phyloP scores from a whole-genome alignment of 768 basidiomycete species.

The Panellus pusillus region DNA sequence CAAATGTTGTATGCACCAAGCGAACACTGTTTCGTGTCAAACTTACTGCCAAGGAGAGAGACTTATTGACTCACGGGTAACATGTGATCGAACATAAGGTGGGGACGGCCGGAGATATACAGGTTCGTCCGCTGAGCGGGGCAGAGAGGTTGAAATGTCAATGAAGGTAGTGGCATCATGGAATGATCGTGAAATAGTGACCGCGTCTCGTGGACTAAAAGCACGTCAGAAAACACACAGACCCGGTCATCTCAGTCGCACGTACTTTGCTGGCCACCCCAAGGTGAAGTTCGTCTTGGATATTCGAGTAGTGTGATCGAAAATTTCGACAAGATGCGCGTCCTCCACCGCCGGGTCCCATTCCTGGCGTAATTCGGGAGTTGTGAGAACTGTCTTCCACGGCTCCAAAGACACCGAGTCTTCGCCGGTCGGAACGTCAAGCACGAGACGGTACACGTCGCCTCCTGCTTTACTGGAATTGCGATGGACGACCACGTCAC shows the following conservation, averaged over 20 bases:
- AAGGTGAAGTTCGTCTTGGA: slow-evolving; percentile 88
- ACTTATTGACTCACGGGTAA: slow-evolving; percentile 53
- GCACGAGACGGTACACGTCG: slow-evolving; percentile 74
- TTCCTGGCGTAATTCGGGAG: slow-evolving; percentile 84
- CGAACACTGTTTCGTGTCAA: slow-evolving; percentile 57
- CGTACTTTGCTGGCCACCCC: slow-evolving; percentile 97
- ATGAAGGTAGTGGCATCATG: slow-evolving; percentile 80
- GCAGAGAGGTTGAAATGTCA: slow-evolving; percentile 91
- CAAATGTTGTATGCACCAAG: slow-evolving; percentile 88
- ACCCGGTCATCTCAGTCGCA: slow-evolving; percentile 18
- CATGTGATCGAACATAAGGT: slow-evolving; percentile 87
- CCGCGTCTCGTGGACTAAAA: slow-evolving; percentile 83
- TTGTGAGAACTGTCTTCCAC: slow-evolving; percentile 79
- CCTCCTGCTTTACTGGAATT: slow-evolving; percentile 69
- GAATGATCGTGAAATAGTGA: slow-evolving; percentile 88
- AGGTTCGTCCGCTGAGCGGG: slow-evolving; percentile 87
- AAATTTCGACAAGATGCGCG: slow-evolving; percentile 78
- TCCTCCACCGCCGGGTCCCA: slow-evolving; percentile 95
- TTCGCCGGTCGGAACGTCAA: slow-evolving; percentile 75
- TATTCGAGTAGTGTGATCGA: slow-evolving; percentile 84
- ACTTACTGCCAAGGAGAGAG: slow-evolving; percentile 12
- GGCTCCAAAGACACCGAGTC: slow-evolving; percentile 66
- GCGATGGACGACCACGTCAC: slow-evolving; percentile 79
- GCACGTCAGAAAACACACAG: slow-evolving; percentile 11
- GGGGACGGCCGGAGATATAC: slow-evolving; percentile 89